Evolutionary conservation across 345 rosid genomes (phyloP).

Genomic region (Mercurialis annua): DNA sequence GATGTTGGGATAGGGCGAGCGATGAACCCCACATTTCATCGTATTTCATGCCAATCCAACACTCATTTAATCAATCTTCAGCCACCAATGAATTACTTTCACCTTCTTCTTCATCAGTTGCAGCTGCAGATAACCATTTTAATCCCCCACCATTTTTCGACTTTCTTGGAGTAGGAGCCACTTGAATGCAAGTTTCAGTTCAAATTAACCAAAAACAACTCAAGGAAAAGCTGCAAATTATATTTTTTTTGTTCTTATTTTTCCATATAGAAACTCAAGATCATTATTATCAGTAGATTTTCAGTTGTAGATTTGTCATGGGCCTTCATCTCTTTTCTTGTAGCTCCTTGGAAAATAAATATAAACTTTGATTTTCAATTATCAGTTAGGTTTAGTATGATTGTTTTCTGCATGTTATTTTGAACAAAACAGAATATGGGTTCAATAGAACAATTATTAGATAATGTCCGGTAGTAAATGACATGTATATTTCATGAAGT

Average conservation of each 20-base stretch:
- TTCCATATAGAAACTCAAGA: not conserved
- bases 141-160: constrained; percentile 57
- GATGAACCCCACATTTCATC: constrained; percentile 28
- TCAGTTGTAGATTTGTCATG: not conserved
- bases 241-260: not conserved
- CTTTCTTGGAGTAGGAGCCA: constrained; percentile 81
- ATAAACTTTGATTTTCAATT: too few species aligned
- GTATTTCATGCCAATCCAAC: constrained; percentile 33
- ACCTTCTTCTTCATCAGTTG: constrained; percentile 18
- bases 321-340: not conserved
- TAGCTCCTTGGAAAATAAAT: not conserved
- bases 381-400: too few species aligned
- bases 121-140: constrained; percentile 18
- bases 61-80: constrained; percentile 26
- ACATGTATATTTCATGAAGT: too few species aligned
- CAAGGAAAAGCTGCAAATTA: constrained; percentile 12
- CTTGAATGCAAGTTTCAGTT: constrained; percentile 20
- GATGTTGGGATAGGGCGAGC: constrained; percentile 35
- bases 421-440: too few species aligned
- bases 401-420: too few species aligned
- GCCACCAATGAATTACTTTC: constrained; percentile 23
- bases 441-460: too few species aligned
- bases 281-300: constrained; percentile 20
- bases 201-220: not conserved
- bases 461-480: not conserved